A percentile compares a stretch with the other conserved stretches of the same genome.
These are phyloP conservation scores for Oehlia diaphana DNA, from an alignment of 192 early-diverging fungal genomes.

Conservation along the genomic window DNA sequence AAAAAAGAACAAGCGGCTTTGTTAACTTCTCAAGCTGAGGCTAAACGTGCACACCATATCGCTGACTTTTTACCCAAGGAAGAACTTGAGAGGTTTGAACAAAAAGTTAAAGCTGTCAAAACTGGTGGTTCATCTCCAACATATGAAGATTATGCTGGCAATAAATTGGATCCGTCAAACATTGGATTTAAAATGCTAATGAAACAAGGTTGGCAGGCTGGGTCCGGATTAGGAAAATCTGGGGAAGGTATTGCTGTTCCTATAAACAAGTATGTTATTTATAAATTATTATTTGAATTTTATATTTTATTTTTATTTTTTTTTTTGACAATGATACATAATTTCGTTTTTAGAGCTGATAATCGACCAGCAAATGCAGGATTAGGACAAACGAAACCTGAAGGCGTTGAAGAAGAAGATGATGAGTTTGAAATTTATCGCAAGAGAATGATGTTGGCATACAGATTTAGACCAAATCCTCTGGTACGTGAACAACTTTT, in stretches of 20 bases:
- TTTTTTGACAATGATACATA: no score
- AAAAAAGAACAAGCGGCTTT: conserved; percentile 30
- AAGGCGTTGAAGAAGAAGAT: conserved; percentile 33
- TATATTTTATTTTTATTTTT: no score
- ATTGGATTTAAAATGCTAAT: conserved; percentile 35
- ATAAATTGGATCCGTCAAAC: conserved; percentile 31
- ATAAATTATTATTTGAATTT: no score
- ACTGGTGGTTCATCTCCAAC: conserved; percentile 17
- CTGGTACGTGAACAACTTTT: conserved; percentile 28
- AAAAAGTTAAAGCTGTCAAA: conserved; percentile 31
- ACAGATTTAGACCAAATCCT: conserved; percentile 35
- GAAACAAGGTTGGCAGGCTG: conserved; percentile 36
- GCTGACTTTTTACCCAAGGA: conserved; percentile 34
- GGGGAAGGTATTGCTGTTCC: conserved; percentile 30
- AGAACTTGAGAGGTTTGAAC: conserved; percentile 31
- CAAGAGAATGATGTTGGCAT: conserved; percentile 35
- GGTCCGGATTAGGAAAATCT: conserved; percentile 32
- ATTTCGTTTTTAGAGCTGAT: conserved; percentile 26
- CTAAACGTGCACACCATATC: conserved; percentile 34
- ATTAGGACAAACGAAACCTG: conserved; percentile 33
- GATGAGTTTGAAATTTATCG: conserved; percentile 38
- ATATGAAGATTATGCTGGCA: conserved; percentile 32
- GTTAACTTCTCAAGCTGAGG: conserved; percentile 29
- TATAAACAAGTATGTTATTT: conserved; percentile 28
- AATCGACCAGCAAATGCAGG: conserved; percentile 24